Evolutionary conservation across 2,329 filamentous ascomycete genomes (phyloP).

Genomic region (Boeremia exigua): DNA sequence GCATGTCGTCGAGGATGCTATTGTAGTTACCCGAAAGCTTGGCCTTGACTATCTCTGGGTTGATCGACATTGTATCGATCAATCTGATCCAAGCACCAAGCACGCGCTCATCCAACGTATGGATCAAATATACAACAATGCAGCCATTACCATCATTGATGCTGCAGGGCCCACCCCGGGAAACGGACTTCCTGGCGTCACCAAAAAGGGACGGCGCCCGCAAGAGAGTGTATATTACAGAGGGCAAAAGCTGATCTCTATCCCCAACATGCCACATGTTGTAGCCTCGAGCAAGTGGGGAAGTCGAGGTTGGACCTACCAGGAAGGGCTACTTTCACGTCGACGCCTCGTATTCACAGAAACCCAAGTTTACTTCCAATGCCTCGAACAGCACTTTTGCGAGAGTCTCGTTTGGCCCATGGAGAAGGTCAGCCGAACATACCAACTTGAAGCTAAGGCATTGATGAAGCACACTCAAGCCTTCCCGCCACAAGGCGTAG

Average conservation of each 20-base stretch:
- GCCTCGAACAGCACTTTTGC: constrained; percentile 13
- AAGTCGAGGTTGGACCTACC: constrained; percentile 50
- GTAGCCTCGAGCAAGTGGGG: constrained; percentile 41
- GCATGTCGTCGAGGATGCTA: constrained; percentile 17
- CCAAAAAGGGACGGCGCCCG: neutral
- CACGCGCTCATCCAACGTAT: constrained; percentile 7
- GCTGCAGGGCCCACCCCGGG: constrained; percentile 1
- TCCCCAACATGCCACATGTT: neutral
- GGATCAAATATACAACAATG: constrained; percentile 9
- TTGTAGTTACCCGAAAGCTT: constrained; percentile 8
- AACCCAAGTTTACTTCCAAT: constrained; percentile 42
- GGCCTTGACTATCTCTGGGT: constrained; percentile 17
- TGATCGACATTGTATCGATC: constrained; percentile 6
- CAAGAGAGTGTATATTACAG: neutral
- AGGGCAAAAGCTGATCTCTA: neutral
- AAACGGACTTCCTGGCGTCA: constrained; percentile 6
- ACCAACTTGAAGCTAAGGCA: neutral
- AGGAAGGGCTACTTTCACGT: constrained; percentile 47
- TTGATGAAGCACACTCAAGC: neutral
- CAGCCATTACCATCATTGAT: constrained; percentile 10
- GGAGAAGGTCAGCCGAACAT: neutral
- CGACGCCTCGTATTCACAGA: constrained; percentile 48
- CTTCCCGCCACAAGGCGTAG: neutral
- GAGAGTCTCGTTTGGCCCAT: neutral
- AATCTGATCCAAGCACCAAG: neutral